Base-by-base conservation (phyloP, 2,329 filamentous ascomycete species). In the Camptophora hylomeconis region DNA sequence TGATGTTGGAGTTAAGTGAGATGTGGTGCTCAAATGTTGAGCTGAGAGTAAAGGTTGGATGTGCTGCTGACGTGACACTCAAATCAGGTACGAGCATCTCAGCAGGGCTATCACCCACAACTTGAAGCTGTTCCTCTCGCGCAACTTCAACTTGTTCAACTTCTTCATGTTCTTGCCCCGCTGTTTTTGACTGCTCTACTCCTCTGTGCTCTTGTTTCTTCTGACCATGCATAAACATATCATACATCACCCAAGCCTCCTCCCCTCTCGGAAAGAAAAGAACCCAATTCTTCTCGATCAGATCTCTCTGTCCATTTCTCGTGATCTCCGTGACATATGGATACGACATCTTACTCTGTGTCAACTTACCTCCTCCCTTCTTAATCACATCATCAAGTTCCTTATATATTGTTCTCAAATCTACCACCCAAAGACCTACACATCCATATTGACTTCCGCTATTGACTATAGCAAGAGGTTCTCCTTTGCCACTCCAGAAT, bases 201-300 rank as follows among this genome's bases (percentile, higher is more conserved):
- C 19, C 8, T 20, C n/a, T 20, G 8, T 8, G 8, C 19, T n/a
- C 8, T n/a, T 20, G 19, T n/a, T n/a, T 8, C 8, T 20, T n/a
- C 8, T 20, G 45, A 38, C 4, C 40, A 40, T 11, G 42, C 41
- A n/a, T n/a, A n/a, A n/a, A n/a, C 32, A 56, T 24, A 30, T 57
- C 52, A 34, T 56, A 57, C 25, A 55, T 52, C 9, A 57, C 36
- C 35, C 53, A 57, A 2, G 50, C 44, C 15, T 47, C 48, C 10
- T 46, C 43, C 3, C 38, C 34, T 5, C 40, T 42, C 4, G 48
- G 44, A 20, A 52, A 57, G 40, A 54, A 56, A 21, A 55, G 42
- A 13, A 57, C 41, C 54, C 54, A 57, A 19, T 57, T 57, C 44
- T 57, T 57, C 37, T 57, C 54, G 22, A 57, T 51, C 11, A 45